Conservation (phyloP, 768 basidiomycete species). For the Sarcomyxa edulis region DNA sequence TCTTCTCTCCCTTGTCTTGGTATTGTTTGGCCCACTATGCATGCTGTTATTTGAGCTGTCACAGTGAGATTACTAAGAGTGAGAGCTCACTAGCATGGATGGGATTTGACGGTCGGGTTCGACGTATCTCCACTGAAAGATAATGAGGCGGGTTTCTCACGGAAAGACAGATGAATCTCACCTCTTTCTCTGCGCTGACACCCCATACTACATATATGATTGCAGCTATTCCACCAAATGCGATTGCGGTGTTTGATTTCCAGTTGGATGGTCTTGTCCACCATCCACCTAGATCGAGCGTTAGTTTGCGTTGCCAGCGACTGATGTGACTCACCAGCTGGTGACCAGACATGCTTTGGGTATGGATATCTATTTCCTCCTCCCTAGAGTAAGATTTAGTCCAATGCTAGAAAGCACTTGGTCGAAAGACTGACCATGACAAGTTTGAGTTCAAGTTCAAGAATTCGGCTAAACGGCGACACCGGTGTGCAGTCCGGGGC, state of each 20-base stretch:
- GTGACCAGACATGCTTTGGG: constrained; percentile 94
- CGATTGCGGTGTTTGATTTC: constrained; percentile 78
- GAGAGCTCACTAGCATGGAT: constrained; percentile 63
- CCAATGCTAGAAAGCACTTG: too few relatives aligned
- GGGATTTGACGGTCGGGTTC: constrained; percentile 70
- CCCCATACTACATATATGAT: constrained; percentile 64
- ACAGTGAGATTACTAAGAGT: background rate
- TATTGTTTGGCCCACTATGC: constrained; percentile 47
- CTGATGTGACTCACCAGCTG: constrained; percentile 55
- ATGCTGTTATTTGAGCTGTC: constrained; percentile 4
- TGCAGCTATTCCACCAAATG: constrained; percentile 60
- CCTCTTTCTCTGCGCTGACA: constrained; percentile 77
- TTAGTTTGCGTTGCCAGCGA: too few relatives aligned
- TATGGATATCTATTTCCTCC: constrained; percentile 87
- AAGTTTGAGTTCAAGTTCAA: too few relatives aligned
- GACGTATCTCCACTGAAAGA: constrained; percentile 45
- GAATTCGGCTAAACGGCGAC: too few relatives aligned
- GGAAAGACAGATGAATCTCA: constrained; percentile 26
- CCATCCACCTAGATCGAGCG: constrained; percentile 85
- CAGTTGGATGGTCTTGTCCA: constrained; percentile 91
- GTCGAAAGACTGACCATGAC: too few relatives aligned
- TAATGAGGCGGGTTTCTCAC: constrained; percentile 3
- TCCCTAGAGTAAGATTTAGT: constrained; percentile 39
- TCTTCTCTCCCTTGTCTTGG: constrained; percentile 33
- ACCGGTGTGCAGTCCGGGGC: too few relatives aligned